These are phyloP conservation scores for Stereum hirsutum DNA, from an alignment of 1,284 basidiomycete species.

Conservation along the genomic window DNA sequence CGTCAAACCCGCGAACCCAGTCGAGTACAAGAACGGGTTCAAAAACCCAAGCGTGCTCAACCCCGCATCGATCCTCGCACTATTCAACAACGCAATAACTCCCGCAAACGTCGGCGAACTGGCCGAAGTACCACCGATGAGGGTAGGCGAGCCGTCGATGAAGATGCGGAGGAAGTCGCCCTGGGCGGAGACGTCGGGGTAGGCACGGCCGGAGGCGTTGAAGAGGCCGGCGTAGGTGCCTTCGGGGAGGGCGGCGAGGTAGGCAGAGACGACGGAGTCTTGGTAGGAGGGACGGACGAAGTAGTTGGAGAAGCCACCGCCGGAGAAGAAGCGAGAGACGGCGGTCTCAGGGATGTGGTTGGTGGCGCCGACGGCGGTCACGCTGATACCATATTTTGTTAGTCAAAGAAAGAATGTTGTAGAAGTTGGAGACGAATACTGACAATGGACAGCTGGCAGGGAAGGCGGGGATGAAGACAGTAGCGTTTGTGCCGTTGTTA, in stretches of 20 bases:
- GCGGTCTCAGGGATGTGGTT: constrained; percentile 15
- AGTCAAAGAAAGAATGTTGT: neutral
- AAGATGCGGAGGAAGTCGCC: constrained; percentile 23
- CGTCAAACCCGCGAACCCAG: too few relatives aligned
- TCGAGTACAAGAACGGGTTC: constrained; percentile 35
- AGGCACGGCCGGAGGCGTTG: constrained; percentile 18
- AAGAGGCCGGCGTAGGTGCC: constrained; percentile 1
- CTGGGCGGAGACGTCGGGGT: constrained; percentile 33
- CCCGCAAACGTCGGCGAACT: constrained; percentile 40
- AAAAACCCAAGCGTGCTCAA: constrained; percentile 36
- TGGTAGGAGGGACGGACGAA: constrained; percentile 5
- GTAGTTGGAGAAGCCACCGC: constrained; percentile 7
- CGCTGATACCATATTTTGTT: constrained; percentile 15
- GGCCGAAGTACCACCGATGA: constrained; percentile 43
- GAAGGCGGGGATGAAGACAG: constrained; percentile 7
- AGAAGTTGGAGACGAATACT: constrained; percentile 11
- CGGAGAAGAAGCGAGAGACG: constrained; percentile 7
- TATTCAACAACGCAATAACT: constrained; percentile 46
- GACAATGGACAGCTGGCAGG: constrained; percentile 12
- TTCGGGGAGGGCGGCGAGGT: constrained; percentile 10
- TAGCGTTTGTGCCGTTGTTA: constrained; percentile 18
- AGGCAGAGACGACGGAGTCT: neutral
- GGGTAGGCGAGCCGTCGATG: constrained; percentile 15
- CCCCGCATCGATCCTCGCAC: constrained; percentile 32
- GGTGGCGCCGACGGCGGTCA: constrained; percentile 14